Percentiles rank a stretch among this genome's conserved stretches.
These are phyloP conservation scores for Neurospora crassa DNA, from an alignment of 2,329 filamentous ascomycete genomes.

Conservation along the genomic window DNA sequence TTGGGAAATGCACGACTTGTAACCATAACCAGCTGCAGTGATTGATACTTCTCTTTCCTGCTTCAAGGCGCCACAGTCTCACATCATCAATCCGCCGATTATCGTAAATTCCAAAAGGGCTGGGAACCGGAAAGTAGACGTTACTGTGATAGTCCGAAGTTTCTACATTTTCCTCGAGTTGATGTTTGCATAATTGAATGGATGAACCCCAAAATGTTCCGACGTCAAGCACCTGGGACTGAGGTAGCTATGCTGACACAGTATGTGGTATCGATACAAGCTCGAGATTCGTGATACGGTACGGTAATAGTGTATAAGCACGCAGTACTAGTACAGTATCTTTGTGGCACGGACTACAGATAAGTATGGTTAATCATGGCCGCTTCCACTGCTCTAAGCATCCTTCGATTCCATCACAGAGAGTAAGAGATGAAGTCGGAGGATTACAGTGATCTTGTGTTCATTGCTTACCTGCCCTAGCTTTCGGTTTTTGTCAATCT, in stretches of 20 bases:
- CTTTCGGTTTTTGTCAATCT: not conserved
- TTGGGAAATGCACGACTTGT: not conserved
- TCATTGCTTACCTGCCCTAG: not conserved
- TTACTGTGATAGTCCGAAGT: not conserved
- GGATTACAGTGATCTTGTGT: not conserved
- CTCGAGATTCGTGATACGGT: not conserved
- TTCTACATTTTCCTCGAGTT: not conserved
- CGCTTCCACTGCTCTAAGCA: not conserved
- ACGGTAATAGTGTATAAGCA: not conserved
- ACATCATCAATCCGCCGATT: not conserved
- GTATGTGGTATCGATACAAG: not conserved
- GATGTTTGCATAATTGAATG: not conserved
- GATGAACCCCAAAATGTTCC: not conserved
- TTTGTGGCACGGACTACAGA: not conserved
- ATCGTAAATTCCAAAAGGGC: not conserved
- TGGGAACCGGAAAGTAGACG: not conserved
- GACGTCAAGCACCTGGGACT: not conserved
- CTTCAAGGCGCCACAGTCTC: not conserved
- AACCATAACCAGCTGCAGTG: not conserved
- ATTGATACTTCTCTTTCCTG: not conserved
- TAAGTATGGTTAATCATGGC: not conserved
- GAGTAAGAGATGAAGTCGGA: not conserved
- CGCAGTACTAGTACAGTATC: not conserved
- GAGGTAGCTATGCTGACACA: not conserved
- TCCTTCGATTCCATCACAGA: not conserved